These are phyloP conservation scores for Penicillium vulpinum DNA, from an alignment of 2,329 filamentous ascomycete species.

Conservation along the genomic window DNA sequence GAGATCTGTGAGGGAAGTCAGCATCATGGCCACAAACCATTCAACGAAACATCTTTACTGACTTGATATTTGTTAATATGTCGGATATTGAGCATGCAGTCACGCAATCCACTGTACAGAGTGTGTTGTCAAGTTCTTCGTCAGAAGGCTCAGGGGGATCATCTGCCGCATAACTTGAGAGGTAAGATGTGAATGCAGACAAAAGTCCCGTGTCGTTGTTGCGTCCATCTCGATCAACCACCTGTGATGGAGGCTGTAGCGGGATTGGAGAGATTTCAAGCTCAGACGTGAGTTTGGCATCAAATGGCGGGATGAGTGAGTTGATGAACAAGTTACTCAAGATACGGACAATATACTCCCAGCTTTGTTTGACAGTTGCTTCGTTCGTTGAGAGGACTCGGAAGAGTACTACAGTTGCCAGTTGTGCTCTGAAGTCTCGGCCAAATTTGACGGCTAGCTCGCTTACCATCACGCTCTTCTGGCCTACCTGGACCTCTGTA, in stretches of 20 bases:
- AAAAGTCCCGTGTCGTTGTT: constrained; percentile 81
- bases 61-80: constrained; percentile 80
- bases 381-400: constrained; percentile 86
- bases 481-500: constrained; percentile 89
- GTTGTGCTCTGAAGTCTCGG: constrained; percentile 86
- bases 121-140: constrained; percentile 91
- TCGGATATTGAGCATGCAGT: constrained; percentile 82
- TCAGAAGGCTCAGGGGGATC: constrained; percentile 97
- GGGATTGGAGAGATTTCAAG: constrained; percentile 79
- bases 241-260: constrained; percentile 83
- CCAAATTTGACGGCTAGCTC: constrained; percentile 96
- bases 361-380: constrained; percentile 63
- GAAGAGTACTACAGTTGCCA: constrained; percentile 94
- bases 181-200: constrained; percentile 91
- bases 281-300: constrained; percentile 62
- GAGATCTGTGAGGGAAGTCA: constrained; percentile 49
- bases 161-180: constrained; percentile 97
- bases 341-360: constrained; percentile 74
- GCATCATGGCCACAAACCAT: constrained; percentile 4
- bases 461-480: constrained; percentile 96
- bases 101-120: constrained; percentile 92
- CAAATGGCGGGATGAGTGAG: constrained; percentile 82
- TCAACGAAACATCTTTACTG: constrained; percentile 38
- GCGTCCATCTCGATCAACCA: constrained; percentile 83
- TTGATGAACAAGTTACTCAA: constrained; percentile 96